Conservation (phyloP, 2,329 filamentous ascomycete species). For the Dryadomyces quercus-mongolicae region DNA sequence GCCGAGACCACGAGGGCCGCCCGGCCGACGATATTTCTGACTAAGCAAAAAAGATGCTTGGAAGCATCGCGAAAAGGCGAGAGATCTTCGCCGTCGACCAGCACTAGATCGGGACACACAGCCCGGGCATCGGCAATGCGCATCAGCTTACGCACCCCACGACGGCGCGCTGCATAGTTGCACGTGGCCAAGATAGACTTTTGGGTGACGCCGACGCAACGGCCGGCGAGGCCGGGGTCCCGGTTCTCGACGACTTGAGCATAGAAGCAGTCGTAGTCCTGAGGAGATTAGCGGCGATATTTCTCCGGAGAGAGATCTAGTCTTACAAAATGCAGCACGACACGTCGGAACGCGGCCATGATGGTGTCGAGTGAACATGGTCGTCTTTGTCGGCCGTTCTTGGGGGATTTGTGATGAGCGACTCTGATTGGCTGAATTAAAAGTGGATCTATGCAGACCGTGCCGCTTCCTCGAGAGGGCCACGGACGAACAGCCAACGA, state of each 20-base stretch:
- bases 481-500: no score
- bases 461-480: no score
- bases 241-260: constrained; percentile 80
- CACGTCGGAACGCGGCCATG: neutral
- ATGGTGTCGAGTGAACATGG: no score
- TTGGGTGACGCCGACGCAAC: constrained; percentile 77
- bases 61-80: constrained; percentile 76
- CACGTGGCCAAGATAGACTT: constrained; percentile 89
- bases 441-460: no score
- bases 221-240: constrained; percentile 40
- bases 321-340: constrained; percentile 1
- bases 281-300: constrained; percentile 65
- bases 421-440: no score
- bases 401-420: no score
- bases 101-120: constrained; percentile 70
- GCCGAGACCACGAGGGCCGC: no score
- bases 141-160: constrained; percentile 71
- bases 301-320: neutral
- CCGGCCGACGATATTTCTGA: no score
- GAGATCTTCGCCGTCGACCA: constrained; percentile 79
- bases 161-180: constrained; percentile 79
- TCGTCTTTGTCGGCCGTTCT: no score
- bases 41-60: no score
- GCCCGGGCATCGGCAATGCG: constrained; percentile 70
- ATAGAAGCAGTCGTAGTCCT: constrained; percentile 90